phyloP scores from a whole-genome alignment of 1,284 basidiomycete genomes.

The Trichosporon inkin region DNA sequence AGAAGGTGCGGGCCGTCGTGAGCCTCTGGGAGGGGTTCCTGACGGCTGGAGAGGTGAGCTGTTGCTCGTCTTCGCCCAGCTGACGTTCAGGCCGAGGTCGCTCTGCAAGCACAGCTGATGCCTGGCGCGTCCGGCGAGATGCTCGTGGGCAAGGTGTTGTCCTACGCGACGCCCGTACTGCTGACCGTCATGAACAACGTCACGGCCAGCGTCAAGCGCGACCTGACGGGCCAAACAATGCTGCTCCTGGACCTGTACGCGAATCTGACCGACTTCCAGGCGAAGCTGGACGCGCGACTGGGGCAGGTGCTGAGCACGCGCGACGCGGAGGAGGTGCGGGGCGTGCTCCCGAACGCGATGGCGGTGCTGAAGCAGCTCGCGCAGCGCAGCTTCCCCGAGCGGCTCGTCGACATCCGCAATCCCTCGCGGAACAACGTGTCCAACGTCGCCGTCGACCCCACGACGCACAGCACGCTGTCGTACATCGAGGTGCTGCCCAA shows the following conservation, averaged over 20 bases:
- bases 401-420: conserved; percentile 45
- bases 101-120: conserved; percentile 39
- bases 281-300: conserved; percentile 33
- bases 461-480: conserved; percentile 42
- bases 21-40: conserved; percentile 39
- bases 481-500: conserved; percentile 45
- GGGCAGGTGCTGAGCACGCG: conserved; percentile 22
- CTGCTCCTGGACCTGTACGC: conserved; percentile 45
- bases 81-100: conserved; percentile 39
- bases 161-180: conserved; percentile 24
- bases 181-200: conserved; percentile 32
- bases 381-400: conserved; percentile 47
- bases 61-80: neutral
- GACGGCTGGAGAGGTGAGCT: conserved; percentile 39
- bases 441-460: conserved; percentile 34
- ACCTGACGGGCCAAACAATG: conserved; percentile 39
- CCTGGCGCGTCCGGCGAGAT: conserved; percentile 32
- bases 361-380: conserved; percentile 33
- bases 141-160: conserved; percentile 32
- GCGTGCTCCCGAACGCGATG: conserved; percentile 24
- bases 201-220: conserved; percentile 38
- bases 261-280: conserved; percentile 29
- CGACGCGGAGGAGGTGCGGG: conserved; percentile 23
- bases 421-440: conserved; percentile 17
- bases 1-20: conserved; percentile 36